Evolutionary conservation across 2,329 filamentous ascomycete genomes (phyloP).

Genomic region (Westerdykella aurantiaca): DNA sequence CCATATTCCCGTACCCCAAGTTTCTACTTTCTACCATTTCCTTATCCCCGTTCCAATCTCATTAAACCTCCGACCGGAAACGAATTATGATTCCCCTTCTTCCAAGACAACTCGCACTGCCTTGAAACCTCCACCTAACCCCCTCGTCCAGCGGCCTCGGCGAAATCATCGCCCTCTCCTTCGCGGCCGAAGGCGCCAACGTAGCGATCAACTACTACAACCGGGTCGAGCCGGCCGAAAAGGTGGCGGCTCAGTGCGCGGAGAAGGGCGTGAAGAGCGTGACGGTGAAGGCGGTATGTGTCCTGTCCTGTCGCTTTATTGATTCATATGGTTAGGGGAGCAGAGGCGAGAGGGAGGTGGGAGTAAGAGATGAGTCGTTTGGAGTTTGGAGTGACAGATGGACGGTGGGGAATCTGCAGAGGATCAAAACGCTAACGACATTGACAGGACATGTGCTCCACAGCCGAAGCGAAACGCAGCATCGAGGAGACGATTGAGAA

Average conservation of each 20-base stretch:
- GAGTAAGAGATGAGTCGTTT: not conserved
- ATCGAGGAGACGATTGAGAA: constrained; percentile 54
- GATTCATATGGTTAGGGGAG: not conserved
- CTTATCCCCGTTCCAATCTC: not conserved
- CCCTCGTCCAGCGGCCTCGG: constrained; percentile 57
- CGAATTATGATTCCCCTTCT: not conserved
- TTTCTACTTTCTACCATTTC: not conserved
- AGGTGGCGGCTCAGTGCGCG: constrained; percentile 53
- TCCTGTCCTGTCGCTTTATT: not conserved
- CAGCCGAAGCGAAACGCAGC: constrained; percentile 53
- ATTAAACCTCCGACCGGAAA: too few relatives aligned
- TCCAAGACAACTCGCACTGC: not conserved
- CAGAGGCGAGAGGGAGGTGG: not conserved
- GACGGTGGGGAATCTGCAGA: not conserved
- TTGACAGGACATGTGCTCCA: constrained; percentile 54
- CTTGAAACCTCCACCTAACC: not conserved
- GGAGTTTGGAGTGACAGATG: not conserved
- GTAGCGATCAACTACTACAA: constrained; percentile 69
- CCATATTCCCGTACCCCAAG: not conserved
- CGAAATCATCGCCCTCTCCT: constrained; percentile 59
- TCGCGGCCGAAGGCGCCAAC: constrained; percentile 62
- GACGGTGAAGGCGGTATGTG: constrained; percentile 55
- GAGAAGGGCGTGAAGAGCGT: constrained; percentile 47
- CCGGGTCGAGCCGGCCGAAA: constrained; percentile 54
- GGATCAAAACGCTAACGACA: not conserved